Evolutionary conservation across 345 rosid species (phyloP), one percentile per base, ranked within the genome.

Genomic region (Syzygium aromaticum): DNA sequence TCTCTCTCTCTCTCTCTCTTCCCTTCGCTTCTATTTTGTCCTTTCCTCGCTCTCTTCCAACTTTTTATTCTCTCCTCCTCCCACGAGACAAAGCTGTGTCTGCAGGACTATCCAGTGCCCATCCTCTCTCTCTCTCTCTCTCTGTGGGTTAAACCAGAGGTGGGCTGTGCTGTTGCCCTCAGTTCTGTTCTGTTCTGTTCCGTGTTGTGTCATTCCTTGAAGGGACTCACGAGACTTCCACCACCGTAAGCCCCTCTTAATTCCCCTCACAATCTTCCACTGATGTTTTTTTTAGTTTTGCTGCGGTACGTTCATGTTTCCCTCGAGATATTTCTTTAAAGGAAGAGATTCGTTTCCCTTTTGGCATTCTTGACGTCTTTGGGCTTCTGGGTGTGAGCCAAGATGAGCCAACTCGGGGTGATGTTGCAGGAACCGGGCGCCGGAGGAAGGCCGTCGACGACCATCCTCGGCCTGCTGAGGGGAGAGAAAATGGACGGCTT

Each of bases 401-500:
- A 84, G 87, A 96, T 94, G 96, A 95, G 91, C 88, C 91, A 86
- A 86, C 93, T 95, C 53, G 19, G 87, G 51, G 52, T 91, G 27
- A 63, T 92, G n/a, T 90, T 87, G 93, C 97, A 94, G 91, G 86
- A 91, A 56, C 85, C 92, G 85, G 84, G 21, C 14, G 15, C 77
- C 43, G 51, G 90, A 56, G 91, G 87, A 0, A 89, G 90, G 33
- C 90, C 83, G 87, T 83, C 92, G 6, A 89, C 88, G 51, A 94
- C 96, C 52, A 89, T 93, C 85, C 92, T 94, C 13, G 90, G 91
- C 77, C 87, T 95, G 54, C 94, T 94, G 82, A 88, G 95, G 54
- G 91, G 93, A 53, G 91, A 90, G 22, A 90, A 88, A 84, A 97
- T 94, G 97, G 94, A 94, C 52, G 92, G 93, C 52, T 87, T 56